Evolutionary conservation across 129 eudicot species (phyloP).

Genomic region (Pulicaria dysenterica): DNA sequence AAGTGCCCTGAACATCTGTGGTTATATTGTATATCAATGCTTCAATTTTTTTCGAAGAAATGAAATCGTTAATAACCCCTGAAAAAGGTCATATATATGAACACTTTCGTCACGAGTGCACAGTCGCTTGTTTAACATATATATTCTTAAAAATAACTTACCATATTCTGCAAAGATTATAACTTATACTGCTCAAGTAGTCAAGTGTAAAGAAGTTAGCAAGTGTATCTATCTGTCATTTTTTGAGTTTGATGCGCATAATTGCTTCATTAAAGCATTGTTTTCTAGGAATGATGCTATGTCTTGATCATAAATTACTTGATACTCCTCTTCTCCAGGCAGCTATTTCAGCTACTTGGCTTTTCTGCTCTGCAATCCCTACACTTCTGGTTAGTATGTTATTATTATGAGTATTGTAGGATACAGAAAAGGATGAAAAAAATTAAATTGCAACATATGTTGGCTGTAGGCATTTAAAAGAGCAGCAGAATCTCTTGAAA

Average conservation of each 20-base stretch:
- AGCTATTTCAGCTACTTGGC: conserved; percentile 81
- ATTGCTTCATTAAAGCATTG: neutral
- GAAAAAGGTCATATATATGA: too few relatives aligned
- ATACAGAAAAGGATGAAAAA: too few relatives aligned
- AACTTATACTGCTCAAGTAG: neutral
- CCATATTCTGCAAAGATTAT: too few relatives aligned
- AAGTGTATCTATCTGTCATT: conserved; percentile 4
- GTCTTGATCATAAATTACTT: conserved; percentile 18
- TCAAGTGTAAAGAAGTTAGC: neutral
- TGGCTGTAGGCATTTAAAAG: conserved; percentile 76
- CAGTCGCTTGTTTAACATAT: too few relatives aligned
- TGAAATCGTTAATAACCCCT: too few relatives aligned
- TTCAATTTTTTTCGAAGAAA: too few relatives aligned
- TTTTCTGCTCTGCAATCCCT: conserved; percentile 78
- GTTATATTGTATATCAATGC: too few relatives aligned
- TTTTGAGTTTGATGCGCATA: neutral
- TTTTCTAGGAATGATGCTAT: neutral
- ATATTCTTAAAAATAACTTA: too few relatives aligned
- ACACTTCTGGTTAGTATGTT: conserved; percentile 64
- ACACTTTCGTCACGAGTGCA: too few relatives aligned
- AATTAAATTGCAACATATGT: neutral
- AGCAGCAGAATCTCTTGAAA: conserved; percentile 92
- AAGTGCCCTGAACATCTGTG: too few relatives aligned
- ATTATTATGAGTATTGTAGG: too few relatives aligned
- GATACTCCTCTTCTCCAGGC: conserved; percentile 43